phyloP scores from a whole-genome alignment of 768 basidiomycete genomes.

The Cubamyces sp. region DNA sequence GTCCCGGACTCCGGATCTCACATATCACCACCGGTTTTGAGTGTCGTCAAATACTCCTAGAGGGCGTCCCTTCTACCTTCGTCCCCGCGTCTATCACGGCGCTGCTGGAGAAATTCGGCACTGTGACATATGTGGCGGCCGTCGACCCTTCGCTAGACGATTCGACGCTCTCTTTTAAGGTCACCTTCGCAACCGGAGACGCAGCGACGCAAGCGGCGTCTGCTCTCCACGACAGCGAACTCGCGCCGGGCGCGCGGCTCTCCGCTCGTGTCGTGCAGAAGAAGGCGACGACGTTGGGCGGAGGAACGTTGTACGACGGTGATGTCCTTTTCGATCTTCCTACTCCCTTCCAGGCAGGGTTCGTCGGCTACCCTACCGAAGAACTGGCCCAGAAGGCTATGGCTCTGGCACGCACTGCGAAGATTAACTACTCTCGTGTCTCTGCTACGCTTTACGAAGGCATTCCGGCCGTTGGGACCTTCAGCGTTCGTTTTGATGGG shows the following conservation, averaged over 20 bases:
- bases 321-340: constrained; percentile 64
- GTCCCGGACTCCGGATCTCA: constrained; percentile 61
- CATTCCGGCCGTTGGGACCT: constrained; percentile 57
- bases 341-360: constrained; percentile 58
- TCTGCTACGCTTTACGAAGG: constrained; percentile 57
- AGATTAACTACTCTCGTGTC: constrained; percentile 46
- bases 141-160: constrained; percentile 23
- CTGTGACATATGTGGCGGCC: constrained; percentile 43
- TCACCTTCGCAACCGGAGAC: constrained; percentile 50
- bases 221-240: constrained; percentile 49
- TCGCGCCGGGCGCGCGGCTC: constrained; percentile 43
- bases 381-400: constrained; percentile 57
- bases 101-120: constrained; percentile 52
- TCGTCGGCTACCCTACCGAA: constrained; percentile 60
- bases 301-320: constrained; percentile 50
- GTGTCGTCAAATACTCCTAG: constrained; percentile 60
- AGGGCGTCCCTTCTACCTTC: constrained; percentile 49
- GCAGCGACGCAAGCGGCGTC: constrained; percentile 59
- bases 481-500: constrained; percentile 62
- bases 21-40: constrained; percentile 71
- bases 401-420: constrained; percentile 40
- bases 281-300: constrained; percentile 40
- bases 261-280: constrained; percentile 50
- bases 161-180: constrained; percentile 31
- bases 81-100: constrained; percentile 39